Base-by-base conservation (phyloP, 805 yeast species). In the Maudiozyma bulderi region DNA sequence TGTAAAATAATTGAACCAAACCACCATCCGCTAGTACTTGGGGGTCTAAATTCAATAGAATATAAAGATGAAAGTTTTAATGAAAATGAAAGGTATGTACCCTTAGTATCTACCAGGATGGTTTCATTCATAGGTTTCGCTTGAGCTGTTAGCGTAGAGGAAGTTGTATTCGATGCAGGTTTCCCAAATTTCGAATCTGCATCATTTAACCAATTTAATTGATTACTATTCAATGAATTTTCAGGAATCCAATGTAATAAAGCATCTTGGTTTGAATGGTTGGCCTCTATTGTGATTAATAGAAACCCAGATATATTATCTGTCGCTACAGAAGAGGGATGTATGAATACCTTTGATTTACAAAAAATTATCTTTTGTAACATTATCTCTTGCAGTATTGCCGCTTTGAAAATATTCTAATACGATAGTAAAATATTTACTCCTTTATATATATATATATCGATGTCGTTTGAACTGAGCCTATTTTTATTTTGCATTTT, bases 241-340 rank as follows among this genome's bases (percentile, higher is more conserved):
- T 49, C 64, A 40, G 66, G 64, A 2, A 64, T 44, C 65, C 66
- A 64, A 6, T 54, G 47, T 13, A 64, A 30, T 13, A 46, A 37
- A 10, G 53, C 71, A 69, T 60, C 83, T 73, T 44, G 78, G 57
- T 7, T 76, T 61, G 52, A 65, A 66, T 43, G 70, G 65, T 51
- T 52, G 6, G 48, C 33, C 13, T 86, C 85, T 40, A 74, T 72
- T 14, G 81, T 76, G 13, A 93, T 71, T 6, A 84, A 72, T 38
- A 93, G 62, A 57, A 76, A 87, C 2, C 99, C 99, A 0, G 84
- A 67, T 20, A 91, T 71, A 61, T 91, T 90, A 59, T 91, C 96
- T 47, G 72, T 73, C 31, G 86, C 76, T 20, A 81, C 74, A 10
- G 77, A 71, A 0, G 93, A 78, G 3, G 95, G 95, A 65, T 93